A percentile compares a stretch with the other conserved stretches of the same genome.
Conservation (phyloP, 495 filamentous ascomycete species). For the Friedmanniomyces endolithicus region DNA sequence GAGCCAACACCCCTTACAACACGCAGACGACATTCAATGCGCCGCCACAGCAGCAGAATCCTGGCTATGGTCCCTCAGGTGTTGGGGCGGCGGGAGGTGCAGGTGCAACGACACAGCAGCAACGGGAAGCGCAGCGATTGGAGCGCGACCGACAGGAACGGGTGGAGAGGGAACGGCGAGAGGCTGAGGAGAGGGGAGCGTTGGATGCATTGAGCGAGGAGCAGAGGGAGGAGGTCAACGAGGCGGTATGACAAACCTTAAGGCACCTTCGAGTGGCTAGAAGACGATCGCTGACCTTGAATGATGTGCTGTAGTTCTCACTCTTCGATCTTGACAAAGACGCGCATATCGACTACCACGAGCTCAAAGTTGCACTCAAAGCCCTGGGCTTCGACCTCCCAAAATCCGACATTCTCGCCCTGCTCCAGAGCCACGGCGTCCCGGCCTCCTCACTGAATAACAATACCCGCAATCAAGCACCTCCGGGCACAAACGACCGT, state of each 20-base stretch:
- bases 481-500: slow-evolving; percentile 26
- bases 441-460: slow-evolving; percentile 36
- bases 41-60: slow-evolving; percentile 11
- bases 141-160: slow-evolving; percentile 29
- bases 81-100: not conserved
- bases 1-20: slow-evolving; percentile 15
- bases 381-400: slow-evolving; percentile 86
- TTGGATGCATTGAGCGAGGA: slow-evolving; percentile 58
- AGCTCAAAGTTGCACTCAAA: slow-evolving; percentile 94
- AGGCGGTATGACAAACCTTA: slow-evolving; percentile 48
- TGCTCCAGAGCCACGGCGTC: slow-evolving; percentile 57
- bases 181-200: slow-evolving; percentile 23
- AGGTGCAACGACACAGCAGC: slow-evolving; percentile 23
- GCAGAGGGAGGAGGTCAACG: slow-evolving; percentile 77
- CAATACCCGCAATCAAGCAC: slow-evolving; percentile 17
- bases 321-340: slow-evolving; percentile 98
- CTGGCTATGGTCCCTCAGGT: not conserved
- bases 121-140: slow-evolving; percentile 28
- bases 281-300: not conserved
- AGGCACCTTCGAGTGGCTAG: not conserved
- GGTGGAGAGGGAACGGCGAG: slow-evolving; percentile 32
- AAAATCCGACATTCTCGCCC: slow-evolving; percentile 64
- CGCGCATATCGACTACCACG: slow-evolving; percentile 86
- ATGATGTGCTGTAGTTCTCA: slow-evolving; percentile 48
- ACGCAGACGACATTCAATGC: slow-evolving; percentile 16